Base-by-base conservation (phyloP, 257 asterid species). In the Coffea canephora region DNA sequence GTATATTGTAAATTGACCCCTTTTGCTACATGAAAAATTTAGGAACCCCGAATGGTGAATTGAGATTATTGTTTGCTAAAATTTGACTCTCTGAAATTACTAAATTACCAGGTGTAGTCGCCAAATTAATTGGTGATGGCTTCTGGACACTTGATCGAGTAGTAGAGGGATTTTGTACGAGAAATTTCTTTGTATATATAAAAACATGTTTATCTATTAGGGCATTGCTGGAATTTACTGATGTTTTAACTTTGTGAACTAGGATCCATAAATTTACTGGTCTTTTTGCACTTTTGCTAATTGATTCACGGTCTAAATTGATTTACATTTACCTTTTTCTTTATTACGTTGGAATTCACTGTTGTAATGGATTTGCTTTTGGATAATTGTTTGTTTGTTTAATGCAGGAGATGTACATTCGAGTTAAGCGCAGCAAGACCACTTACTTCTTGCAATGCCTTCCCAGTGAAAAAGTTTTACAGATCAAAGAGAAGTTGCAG, bases 391-490 rank as follows among this genome's bases (percentile, higher is more conserved):
- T 75, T 18, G 10, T 31, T 41, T 74, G 21, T 15, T 43, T 59
- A 25, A 46, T 75, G 76, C 90, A 91, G 99, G 94, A 84, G 45
- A 92, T 92, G 96, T 95, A 93, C 84, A 93, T 95, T 80, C 97
- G 98, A 75, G 93, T 95, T 43, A 95, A 95, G 90, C 93, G 98
- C n/a, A 82, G 82, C 79, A 95, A 89, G 87, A 88, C 91, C 71
- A 95, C 98, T 83, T 95, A 92, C 91, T 95, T 93, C 82, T 79
- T 95, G 86, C 96, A 90, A 80, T 95, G 98, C 74, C 86, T 85
- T 79, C 98, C 99, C 74, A 93, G 94, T 69, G 97, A 95, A 90
- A 90, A 92, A 45, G 76, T 87, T 81, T 81, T 84, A 76, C 94
- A 91, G 85, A 78, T 95, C 76, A 95, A 95, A 89, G 97, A 93